phyloP scores from a whole-genome alignment of 495 filamentous ascomycete species.

The Cryomyces minteri region DNA sequence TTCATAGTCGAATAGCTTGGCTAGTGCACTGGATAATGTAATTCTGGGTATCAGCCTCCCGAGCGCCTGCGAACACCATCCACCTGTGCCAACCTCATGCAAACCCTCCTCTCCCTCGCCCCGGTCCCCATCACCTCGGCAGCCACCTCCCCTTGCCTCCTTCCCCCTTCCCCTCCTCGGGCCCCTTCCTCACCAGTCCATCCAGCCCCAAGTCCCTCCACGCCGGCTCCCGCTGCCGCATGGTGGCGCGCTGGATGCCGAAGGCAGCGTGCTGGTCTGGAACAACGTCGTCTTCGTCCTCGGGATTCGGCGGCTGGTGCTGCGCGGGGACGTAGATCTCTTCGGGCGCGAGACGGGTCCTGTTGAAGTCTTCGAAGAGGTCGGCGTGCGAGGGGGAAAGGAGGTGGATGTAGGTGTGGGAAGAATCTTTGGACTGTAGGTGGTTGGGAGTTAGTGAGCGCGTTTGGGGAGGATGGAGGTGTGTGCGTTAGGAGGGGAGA shows the following conservation, averaged over 20 bases:
- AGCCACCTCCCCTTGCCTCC: not conserved
- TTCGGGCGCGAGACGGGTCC: slow-evolving; percentile 15
- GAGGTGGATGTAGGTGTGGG: slow-evolving; percentile 78
- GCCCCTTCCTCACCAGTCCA: slow-evolving; percentile 46
- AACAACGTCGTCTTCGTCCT: slow-evolving; percentile 94
- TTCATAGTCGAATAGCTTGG: too few species aligned
- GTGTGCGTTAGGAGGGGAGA: not conserved
- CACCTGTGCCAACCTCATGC: too few species aligned
- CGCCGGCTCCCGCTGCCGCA: slow-evolving; percentile 40
- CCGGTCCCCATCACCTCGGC: not conserved
- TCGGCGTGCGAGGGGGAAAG: slow-evolving; percentile 62
- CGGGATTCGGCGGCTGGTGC: slow-evolving; percentile 82
- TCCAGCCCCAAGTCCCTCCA: slow-evolving; percentile 79
- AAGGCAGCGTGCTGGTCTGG: slow-evolving; percentile 96
- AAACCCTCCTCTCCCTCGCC: too few species aligned
- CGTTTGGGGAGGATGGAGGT: not conserved
- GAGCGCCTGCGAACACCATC: too few species aligned
- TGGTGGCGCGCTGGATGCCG: slow-evolving; percentile 76
- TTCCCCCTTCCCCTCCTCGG: slow-evolving; percentile 10
- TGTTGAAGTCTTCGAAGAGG: slow-evolving; percentile 54
- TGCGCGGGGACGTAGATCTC: slow-evolving; percentile 83
- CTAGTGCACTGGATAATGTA: too few species aligned
- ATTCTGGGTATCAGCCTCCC: too few species aligned
- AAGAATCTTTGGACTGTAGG: slow-evolving; percentile 70
- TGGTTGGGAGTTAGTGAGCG: not conserved